Percentiles rank a stretch among this genome's conserved stretches.
phyloP scores from a whole-genome alignment of 1,139 yeast species.

The Taphrina populina region DNA sequence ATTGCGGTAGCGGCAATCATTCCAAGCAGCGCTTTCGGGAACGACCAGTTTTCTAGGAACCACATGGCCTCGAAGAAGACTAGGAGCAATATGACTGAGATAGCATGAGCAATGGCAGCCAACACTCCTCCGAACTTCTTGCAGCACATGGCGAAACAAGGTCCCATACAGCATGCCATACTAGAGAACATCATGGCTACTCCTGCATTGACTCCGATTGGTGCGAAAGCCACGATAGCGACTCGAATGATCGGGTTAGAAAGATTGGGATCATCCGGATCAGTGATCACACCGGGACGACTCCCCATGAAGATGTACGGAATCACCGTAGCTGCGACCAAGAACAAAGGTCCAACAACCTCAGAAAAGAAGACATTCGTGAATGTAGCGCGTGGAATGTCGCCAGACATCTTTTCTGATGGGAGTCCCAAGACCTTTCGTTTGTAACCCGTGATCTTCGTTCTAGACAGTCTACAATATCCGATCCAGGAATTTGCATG shows the following conservation, averaged over 20 bases:
- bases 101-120: conserved; percentile 96
- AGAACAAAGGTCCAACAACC: conserved; percentile 74
- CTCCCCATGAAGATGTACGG: conserved; percentile 94
- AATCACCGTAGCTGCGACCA: conserved; percentile 86
- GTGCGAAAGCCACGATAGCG: conserved; percentile 85
- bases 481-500: conserved; percentile 99
- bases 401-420: conserved; percentile 86
- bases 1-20: conserved; percentile 77
- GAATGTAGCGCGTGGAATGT: conserved; percentile 91
- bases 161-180: conserved; percentile 96
- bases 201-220: conserved; percentile 88
- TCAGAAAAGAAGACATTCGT: conserved; percentile 83
- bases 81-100: conserved; percentile 59
- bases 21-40: conserved; percentile 84
- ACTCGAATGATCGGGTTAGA: conserved; percentile 85
- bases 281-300: conserved; percentile 66
- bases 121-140: conserved; percentile 96
- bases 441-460: conserved; percentile 97
- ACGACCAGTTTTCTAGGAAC: conserved; percentile 91
- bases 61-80: conserved; percentile 70
- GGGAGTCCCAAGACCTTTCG: conserved; percentile 60
- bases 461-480: conserved; percentile 89
- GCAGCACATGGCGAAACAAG: conserved; percentile 90
- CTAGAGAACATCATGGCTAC: conserved; percentile 59
- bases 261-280: conserved; percentile 43